phyloP scores from a whole-genome alignment of 768 basidiomycete species.

The Lepiota brunneoincarnata region DNA sequence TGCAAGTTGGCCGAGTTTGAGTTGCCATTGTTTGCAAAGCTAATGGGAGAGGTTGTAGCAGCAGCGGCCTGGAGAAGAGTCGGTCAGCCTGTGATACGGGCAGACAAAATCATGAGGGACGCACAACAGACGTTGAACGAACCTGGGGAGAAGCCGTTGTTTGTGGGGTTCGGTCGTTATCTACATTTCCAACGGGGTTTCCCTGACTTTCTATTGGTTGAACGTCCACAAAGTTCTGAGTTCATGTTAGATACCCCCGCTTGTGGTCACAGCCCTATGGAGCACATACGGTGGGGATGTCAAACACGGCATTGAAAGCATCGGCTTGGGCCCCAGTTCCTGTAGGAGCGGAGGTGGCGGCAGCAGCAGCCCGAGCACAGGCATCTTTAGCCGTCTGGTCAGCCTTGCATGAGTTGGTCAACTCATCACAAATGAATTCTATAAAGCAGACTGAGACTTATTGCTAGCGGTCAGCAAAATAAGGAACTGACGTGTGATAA shows the following conservation, averaged over 20 bases:
- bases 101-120: too few relatives aligned
- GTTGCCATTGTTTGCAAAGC: constrained; percentile 11
- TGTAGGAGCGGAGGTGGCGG: constrained; percentile 38
- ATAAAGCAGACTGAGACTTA: neutral
- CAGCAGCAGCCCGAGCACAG: constrained; percentile 38
- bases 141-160: constrained; percentile 1
- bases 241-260: neutral
- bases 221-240: constrained; percentile 44
- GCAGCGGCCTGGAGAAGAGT: constrained; percentile 18
- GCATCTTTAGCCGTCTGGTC: constrained; percentile 50
- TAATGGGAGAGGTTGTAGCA: constrained; percentile 12
- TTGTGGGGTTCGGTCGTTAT: constrained; percentile 11
- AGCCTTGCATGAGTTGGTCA: constrained; percentile 52
- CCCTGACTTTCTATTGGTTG: constrained; percentile 45
- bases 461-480: neutral
- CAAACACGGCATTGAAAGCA: constrained; percentile 59
- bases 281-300: constrained; percentile 42
- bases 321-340: constrained; percentile 57
- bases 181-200: constrained; percentile 24
- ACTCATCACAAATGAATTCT: constrained; percentile 53
- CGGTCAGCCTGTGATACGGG: neutral
- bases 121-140: too few relatives aligned
- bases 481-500: constrained; percentile 45
- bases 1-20: constrained; percentile 37
- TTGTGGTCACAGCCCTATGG: neutral